Percentiles rank a stretch among this genome's conserved stretches.
Evolutionary conservation across 129 eudicot species (phyloP).

Genomic region (Tanacetum coccineum): DNA sequence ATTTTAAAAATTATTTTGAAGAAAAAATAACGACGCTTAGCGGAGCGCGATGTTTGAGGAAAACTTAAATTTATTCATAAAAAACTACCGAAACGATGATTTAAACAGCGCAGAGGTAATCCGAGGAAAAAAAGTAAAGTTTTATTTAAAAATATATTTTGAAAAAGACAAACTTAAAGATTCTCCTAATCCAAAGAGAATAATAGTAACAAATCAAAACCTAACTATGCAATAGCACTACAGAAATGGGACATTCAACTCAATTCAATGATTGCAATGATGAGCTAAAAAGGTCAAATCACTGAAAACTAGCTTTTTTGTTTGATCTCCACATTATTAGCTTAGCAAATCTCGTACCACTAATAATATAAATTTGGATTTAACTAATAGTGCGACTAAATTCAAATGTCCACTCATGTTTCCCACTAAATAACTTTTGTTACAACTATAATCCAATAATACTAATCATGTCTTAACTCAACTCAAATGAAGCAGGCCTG

Average conservation of each 20-base stretch:
- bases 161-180: too few species aligned
- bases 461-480: constrained; percentile 6
- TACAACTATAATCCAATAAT: constrained; percentile 7
- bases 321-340: constrained; percentile 17
- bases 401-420: constrained; percentile 27
- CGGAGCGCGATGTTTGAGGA: too few species aligned
- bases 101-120: too few species aligned
- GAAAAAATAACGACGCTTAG: too few species aligned
- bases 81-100: too few species aligned
- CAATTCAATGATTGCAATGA: constrained; percentile 28
- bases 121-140: too few species aligned
- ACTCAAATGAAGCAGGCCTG: background rate
- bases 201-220: constrained; percentile 6
- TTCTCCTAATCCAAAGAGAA: constrained; percentile 24
- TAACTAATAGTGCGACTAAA: constrained; percentile 23
- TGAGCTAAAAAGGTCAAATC: constrained; percentile 20
- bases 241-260: constrained; percentile 26
- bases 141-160: too few species aligned
- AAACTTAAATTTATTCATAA: too few species aligned
- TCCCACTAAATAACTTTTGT: constrained; percentile 33
- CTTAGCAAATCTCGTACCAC: constrained; percentile 30
- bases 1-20: too few species aligned
- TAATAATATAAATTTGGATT: constrained; percentile 18
- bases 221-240: constrained; percentile 16
- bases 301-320: constrained; percentile 21